phyloP scores from a whole-genome alignment of 805 yeast genomes.

The Candida boidinii region DNA sequence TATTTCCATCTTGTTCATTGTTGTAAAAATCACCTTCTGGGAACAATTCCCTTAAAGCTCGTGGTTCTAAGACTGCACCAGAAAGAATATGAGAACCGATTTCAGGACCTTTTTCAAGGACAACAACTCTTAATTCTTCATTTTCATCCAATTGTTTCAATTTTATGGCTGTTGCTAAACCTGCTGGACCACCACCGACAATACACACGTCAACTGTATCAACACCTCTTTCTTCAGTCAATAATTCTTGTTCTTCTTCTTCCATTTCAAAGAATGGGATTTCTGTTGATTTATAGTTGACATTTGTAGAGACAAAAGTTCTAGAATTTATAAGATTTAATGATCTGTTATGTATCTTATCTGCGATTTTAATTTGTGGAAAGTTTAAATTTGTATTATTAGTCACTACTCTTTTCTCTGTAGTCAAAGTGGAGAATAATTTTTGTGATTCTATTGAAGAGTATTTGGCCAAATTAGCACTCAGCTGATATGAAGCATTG shows the following conservation, averaged over 20 bases:
- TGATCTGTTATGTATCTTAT: not conserved
- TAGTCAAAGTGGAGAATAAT: too few relatives aligned
- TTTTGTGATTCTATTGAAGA: too few relatives aligned
- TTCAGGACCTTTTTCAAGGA: constrained; percentile 87
- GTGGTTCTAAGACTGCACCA: constrained; percentile 92
- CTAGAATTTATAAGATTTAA: too few relatives aligned
- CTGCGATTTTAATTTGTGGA: not conserved
- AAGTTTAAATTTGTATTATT: too few relatives aligned
- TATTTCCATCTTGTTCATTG: constrained; percentile 38
- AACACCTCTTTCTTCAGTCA: constrained; percentile 61
- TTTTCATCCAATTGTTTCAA: constrained; percentile 74
- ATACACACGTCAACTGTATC: constrained; percentile 92
- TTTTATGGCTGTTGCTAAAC: constrained; percentile 86
- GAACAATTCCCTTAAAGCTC: constrained; percentile 76
- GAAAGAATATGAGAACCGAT: constrained; percentile 89
- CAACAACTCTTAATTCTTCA: constrained; percentile 69
- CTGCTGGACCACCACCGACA: constrained; percentile 98
- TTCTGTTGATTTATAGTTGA: constrained; percentile 13
- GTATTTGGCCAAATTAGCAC: too few relatives aligned
- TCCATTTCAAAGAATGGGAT: constrained; percentile 19
- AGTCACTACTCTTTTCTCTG: too few relatives aligned
- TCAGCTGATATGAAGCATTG: too few relatives aligned
- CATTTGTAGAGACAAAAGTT: constrained; percentile 2
- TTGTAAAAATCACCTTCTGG: constrained; percentile 54
- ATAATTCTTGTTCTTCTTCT: constrained; percentile 35